Evolutionary conservation across 2,329 filamentous ascomycete species (phyloP), one percentile per base, ranked within the genome.

Genomic region (Aspergillus quadricinctus): DNA sequence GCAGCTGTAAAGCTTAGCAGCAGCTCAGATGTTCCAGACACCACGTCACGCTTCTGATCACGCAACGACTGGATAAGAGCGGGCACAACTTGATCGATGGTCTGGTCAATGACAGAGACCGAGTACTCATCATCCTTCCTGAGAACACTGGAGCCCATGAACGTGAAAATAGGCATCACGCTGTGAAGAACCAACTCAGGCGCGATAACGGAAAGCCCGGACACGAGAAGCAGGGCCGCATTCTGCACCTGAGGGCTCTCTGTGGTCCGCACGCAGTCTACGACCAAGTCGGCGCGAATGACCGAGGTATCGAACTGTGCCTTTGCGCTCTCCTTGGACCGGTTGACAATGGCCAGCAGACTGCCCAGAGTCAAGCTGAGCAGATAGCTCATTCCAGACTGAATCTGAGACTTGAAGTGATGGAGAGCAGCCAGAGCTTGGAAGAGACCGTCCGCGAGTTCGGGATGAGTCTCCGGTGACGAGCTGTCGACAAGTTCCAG

Each of bases 101-200:
- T 97, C 78, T 85, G 92, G 66, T 95, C 91, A 56, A 97, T 93
- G 31, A 99, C 93, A 71, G 96, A 90, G 11, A 92, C 92, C 23
- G 94, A 97, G 76, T 97, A 97, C 65, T 97, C 93, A 66, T 99
- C 95, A 65, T 90, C 91, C 75, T 97, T 93, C 50, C 90, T 87
- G 50, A 99, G 82, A 21, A 97, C 88, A 3, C 90, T 96, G 46
- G 88, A 89, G 45, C 93, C 92, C 88, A 97, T 97, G 71, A 97
- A 97, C 0, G 94, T 97, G 76, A 99, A 99, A 52, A 99, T 93
- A 11, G 94, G 94, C 94, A 99, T 99, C 53, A 99, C 90, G 65
- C 92, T 97, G 75, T 99, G 93, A 56, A 99, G 81, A 3, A 99
- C 90, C 49, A 96, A 79, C 71, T 96, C 92, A 0, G 95, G 94